Conservation (phyloP, 306 rosid genomes). For the Prunus salicina region DNA sequence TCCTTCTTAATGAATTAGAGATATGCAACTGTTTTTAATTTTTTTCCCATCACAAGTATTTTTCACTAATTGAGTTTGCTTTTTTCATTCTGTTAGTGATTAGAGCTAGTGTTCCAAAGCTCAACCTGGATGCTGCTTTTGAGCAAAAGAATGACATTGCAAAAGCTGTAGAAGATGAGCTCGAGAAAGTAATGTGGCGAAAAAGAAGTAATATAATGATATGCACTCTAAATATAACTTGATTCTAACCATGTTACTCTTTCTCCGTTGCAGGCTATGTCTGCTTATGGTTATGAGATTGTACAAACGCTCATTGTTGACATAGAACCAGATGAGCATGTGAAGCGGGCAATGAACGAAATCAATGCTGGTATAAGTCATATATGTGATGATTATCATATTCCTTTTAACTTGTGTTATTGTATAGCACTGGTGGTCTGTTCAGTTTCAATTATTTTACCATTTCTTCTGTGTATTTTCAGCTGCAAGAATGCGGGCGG, state of each 20-base stretch:
- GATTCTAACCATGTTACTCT: slow-evolving; percentile 17
- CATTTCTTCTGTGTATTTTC: slow-evolving; percentile 22
- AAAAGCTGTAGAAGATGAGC: slow-evolving; percentile 87
- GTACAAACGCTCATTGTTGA: slow-evolving; percentile 90
- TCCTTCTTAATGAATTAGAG: slow-evolving; percentile 19
- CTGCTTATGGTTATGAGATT: slow-evolving; percentile 89
- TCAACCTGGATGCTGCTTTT: slow-evolving; percentile 79
- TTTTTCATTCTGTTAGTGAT: slow-evolving; percentile 49
- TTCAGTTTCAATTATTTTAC: slow-evolving; percentile 3
- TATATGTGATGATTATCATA: not conserved
- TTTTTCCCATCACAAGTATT: not conserved
- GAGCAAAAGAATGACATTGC: slow-evolving; percentile 97
- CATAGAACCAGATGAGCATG: slow-evolving; percentile 86
- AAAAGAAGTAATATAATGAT: slow-evolving; percentile 4
- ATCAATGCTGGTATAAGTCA: slow-evolving; percentile 76
- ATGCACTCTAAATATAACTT: slow-evolving; percentile 1
- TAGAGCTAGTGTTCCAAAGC: slow-evolving; percentile 90
- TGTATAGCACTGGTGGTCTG: not conserved
- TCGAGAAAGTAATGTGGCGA: slow-evolving; percentile 61
- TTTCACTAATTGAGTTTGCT: slow-evolving; percentile 18
- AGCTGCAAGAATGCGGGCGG: slow-evolving; percentile 92
- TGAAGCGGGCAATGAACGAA: slow-evolving; percentile 96
- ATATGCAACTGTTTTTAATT: not conserved
- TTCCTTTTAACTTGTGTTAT: not conserved
- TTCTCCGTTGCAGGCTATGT: slow-evolving; percentile 76